phyloP scores from a whole-genome alignment of 331 rosid species.

The Quercus tomentella region DNA sequence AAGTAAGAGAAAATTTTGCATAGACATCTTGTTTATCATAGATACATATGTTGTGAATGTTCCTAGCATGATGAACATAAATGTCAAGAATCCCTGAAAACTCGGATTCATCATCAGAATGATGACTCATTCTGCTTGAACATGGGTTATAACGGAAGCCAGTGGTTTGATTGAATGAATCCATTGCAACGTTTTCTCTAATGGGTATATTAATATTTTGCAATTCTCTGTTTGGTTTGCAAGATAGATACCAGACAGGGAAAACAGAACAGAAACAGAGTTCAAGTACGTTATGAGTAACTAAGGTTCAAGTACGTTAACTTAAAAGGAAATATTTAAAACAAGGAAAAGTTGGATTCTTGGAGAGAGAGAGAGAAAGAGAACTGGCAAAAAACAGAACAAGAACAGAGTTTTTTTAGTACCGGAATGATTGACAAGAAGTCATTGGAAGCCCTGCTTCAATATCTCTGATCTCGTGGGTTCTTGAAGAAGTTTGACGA shows the following conservation, averaged over 20 bases:
- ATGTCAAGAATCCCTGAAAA: slow-evolving; percentile 73
- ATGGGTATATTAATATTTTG: slow-evolving; percentile 1
- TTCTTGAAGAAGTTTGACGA: slow-evolving; percentile 9
- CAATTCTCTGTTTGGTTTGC: slow-evolving; percentile 8
- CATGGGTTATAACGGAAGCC: slow-evolving; percentile 60
- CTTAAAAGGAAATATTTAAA: slow-evolving; percentile 4
- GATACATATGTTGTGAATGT: slow-evolving; percentile 89
- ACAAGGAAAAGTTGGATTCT: not conserved
- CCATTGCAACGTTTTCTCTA: slow-evolving; percentile 35
- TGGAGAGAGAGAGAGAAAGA: not conserved
- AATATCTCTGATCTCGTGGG: not conserved
- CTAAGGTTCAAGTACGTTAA: not conserved
- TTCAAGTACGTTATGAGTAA: not conserved
- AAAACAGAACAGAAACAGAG: slow-evolving; percentile 16
- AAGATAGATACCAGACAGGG: slow-evolving; percentile 1
- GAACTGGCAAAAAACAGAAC: not conserved
- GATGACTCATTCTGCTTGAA: slow-evolving; percentile 21
- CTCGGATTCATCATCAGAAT: slow-evolving; percentile 28
- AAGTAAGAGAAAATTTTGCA: slow-evolving; percentile 87
- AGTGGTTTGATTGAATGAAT: slow-evolving; percentile 47
- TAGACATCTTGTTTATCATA: slow-evolving; percentile 93
- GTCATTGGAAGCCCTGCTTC: slow-evolving; percentile 8
- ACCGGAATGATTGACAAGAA: not conserved
- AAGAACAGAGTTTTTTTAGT: not conserved
- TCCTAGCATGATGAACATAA: slow-evolving; percentile 83